Evolutionary conservation across 2,329 filamentous ascomycete species (phyloP), one percentile per base, ranked within the genome.

Genomic region (Aspergillus brunneoviolaceus): DNA sequence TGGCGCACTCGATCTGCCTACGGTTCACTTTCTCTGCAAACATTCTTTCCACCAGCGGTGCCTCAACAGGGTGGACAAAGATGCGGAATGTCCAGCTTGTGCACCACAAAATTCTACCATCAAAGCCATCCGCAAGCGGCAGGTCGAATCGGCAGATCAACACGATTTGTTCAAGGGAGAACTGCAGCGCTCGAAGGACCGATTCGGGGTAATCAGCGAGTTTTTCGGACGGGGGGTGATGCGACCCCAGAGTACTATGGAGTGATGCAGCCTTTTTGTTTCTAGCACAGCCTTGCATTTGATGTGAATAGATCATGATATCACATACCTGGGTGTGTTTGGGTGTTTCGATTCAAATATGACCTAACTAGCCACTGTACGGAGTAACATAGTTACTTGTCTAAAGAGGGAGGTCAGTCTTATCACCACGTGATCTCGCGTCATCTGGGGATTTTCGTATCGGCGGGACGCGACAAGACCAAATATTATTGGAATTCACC

Each of bases 181-280:
- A 67, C 76, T 99, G 65, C 87, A 87, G 70, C 81, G 88, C 64
- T 91, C 90, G 58, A 87, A 87, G 45, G 93, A 96, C 76, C 84
- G 90, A 55, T 97, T 98, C 75, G 90, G 86, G n/a, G 94, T 92
- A 1, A 85, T 98, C 58, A 91, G 92, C 61, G 92, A 96, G 72
- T 99, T 95, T 86, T 98, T 96, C 81, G 94, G 93, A 0, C 82
- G 93, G 59, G 94, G 95, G 1, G 92, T 98, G 3, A 96, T 98
- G 92, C 85, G 70, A 55, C 67, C 75, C 25, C 73, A 75, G 59
- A 69, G 62, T 60, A 73, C 69, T 14, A 73, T 74, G 69, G 74
- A 76, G 51, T 68, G 62, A 65, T 66, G 57, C 47, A 61, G 23
- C 23, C 23, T 59, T 57, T 52, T 14, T 39, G 42, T 56, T 21